A percentile compares a stretch with the other conserved stretches of the same genome.
phyloP scores from a whole-genome alignment of 2,329 filamentous ascomycete species.

The Pyricularia grisea region DNA sequence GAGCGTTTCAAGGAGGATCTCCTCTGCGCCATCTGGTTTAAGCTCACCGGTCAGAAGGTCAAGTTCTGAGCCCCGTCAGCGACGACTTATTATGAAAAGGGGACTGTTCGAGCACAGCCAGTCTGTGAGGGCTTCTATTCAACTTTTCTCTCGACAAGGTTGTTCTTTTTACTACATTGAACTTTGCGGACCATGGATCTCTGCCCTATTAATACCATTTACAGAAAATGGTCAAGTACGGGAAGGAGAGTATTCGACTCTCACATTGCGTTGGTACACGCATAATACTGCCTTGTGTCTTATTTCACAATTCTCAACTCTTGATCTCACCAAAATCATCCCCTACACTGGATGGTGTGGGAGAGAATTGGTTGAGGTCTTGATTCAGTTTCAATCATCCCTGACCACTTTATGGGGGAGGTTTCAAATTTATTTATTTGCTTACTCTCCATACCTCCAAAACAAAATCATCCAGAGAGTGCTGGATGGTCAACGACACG shows the following conservation, averaged over 20 bases:
- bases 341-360: neutral
- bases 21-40: slow-evolving; percentile 51
- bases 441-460: neutral
- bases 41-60: slow-evolving; percentile 51
- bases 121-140: neutral
- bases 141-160: neutral
- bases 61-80: slow-evolving; percentile 33
- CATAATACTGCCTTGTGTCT: neutral
- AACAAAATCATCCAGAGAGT: neutral
- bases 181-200: neutral
- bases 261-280: too few species aligned
- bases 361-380: neutral
- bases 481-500: neutral
- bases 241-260: neutral
- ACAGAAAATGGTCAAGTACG: neutral
- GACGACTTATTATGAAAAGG: neutral
- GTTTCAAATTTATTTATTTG: neutral
- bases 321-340: neutral
- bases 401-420: neutral
- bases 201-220: neutral
- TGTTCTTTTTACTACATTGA: neutral
- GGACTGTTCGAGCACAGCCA: neutral
- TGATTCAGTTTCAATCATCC: neutral
- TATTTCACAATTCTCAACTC: neutral
- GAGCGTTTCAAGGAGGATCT: slow-evolving; percentile 64